Conservation (phyloP, 352 stramenopile genomes). For the Globisporangium abappressorium region DNA sequence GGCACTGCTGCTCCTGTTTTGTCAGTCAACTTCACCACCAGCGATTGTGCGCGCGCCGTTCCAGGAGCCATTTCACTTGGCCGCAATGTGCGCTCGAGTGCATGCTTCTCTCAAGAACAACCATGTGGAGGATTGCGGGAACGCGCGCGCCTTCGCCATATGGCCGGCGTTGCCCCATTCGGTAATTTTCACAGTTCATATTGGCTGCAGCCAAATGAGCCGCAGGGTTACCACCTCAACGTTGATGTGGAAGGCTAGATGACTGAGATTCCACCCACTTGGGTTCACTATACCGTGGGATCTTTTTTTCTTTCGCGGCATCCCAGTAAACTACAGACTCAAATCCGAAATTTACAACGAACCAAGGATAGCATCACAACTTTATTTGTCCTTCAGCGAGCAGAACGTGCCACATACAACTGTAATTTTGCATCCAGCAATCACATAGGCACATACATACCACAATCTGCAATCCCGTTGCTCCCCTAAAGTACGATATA, state of each 20-base stretch:
- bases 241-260: neutral
- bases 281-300: conserved; percentile 17
- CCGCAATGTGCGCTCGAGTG: neutral
- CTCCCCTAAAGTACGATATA: no score
- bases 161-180: neutral
- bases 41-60: neutral
- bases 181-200: neutral
- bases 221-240: conserved; percentile 1
- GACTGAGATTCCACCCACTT: conserved; percentile 16
- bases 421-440: no score
- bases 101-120: no score
- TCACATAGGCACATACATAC: no score
- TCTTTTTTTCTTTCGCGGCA: conserved; percentile 13
- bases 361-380: no score
- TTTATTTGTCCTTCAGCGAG: no score
- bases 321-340: neutral
- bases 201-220: neutral
- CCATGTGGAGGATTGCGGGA: neutral
- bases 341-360: neutral
- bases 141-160: neutral
- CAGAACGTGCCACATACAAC: no score
- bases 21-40: neutral
- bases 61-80: neutral
- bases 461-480: no score
- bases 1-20: neutral